Base-by-base conservation (phyloP, 164 flowering plant species). In the Stephania japonica region DNA sequence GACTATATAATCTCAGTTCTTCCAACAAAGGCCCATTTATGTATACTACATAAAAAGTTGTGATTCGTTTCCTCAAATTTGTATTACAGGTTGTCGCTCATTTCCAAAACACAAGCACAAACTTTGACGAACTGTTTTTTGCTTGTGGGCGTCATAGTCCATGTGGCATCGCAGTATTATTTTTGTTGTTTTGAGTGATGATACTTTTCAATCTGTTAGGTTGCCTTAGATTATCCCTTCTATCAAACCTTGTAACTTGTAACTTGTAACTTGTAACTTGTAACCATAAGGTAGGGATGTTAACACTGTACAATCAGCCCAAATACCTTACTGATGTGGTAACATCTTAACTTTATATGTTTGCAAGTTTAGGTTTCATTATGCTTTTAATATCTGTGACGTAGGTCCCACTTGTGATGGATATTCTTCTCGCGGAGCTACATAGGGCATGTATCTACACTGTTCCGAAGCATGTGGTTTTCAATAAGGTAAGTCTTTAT, bases 391-490 rank as follows among this genome's bases (percentile, higher is more conserved):
- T n/a, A n/a, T n/a, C n/a, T n/a, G n/a, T n/a, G n/a, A n/a, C n/a
- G n/a, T n/a, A n/a, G n/a, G n/a, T n/a, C n/a, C n/a, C n/a, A n/a
- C n/a, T n/a, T n/a, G n/a, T n/a, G n/a, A n/a, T n/a, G n/a, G n/a
- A n/a, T n/a, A n/a, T n/a, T n/a, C n/a, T n/a, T n/a, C n/a, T n/a
- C n/a, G n/a, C n/a, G n/a, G n/a, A n/a, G n/a, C n/a, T n/a, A n/a
- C n/a, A n/a, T n/a, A n/a, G n/a, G n/a, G n/a, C n/a, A n/a, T n/a
- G n/a, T n/a, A n/a, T n/a, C n/a, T n/a, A 85, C 81, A 90, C 97
- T 16, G 94, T 96, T 63, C 99, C 99, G 63, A 96, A 93, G 82
- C 88, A 96, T 81, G 78, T 93, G n/a, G 69, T 65, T 14, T 89
- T 84, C 82, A 85, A 87, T 23, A 24, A 88, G 94, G 97, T 91